A percentile compares a stretch with the other conserved stretches of the same genome.
Evolutionary conservation across 495 filamentous ascomycete species (phyloP).

Genomic region (Achaetomiella virescens): DNA sequence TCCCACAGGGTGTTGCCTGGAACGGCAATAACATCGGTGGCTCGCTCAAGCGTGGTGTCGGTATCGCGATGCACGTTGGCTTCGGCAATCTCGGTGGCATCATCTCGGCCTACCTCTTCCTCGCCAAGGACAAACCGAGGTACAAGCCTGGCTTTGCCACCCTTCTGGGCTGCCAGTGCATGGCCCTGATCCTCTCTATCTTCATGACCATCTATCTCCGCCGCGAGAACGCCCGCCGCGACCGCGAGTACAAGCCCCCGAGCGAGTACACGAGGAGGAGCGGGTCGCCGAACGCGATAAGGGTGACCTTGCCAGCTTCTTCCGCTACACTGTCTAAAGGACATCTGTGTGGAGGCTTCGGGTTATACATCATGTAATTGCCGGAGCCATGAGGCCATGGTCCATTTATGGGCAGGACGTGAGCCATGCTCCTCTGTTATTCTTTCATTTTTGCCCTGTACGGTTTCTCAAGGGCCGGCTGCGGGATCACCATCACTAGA

Average conservation of each 20-base stretch:
- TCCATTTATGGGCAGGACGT: neutral
- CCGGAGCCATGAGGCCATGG: neutral
- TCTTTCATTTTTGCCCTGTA: no score
- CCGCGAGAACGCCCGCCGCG: slow-evolving; percentile 53
- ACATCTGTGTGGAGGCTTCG: neutral
- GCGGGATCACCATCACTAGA: no score
- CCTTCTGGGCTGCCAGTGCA: slow-evolving; percentile 38
- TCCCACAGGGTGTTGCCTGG: slow-evolving; percentile 70
- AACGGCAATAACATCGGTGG: slow-evolving; percentile 78
- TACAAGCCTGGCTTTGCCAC: slow-evolving; percentile 57
- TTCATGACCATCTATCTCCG: slow-evolving; percentile 55
- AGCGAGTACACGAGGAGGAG: slow-evolving; percentile 46
- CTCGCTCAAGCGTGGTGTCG: slow-evolving; percentile 70
- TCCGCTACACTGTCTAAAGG: slow-evolving; percentile 46
- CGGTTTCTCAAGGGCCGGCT: no score
- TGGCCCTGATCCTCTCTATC: slow-evolving; percentile 45
- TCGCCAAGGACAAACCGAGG: slow-evolving; percentile 50
- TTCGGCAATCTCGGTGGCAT: slow-evolving; percentile 72
- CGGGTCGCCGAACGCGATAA: slow-evolving; percentile 38
- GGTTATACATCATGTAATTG: neutral
- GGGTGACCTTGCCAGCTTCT: slow-evolving; percentile 50
- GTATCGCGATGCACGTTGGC: slow-evolving; percentile 76
- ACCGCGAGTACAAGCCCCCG: slow-evolving; percentile 39
- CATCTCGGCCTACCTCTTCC: slow-evolving; percentile 65
- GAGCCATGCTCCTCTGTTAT: no score